Evolutionary conservation across 768 basidiomycete species (phyloP).

Genomic region (Trametopsis cervina): DNA sequence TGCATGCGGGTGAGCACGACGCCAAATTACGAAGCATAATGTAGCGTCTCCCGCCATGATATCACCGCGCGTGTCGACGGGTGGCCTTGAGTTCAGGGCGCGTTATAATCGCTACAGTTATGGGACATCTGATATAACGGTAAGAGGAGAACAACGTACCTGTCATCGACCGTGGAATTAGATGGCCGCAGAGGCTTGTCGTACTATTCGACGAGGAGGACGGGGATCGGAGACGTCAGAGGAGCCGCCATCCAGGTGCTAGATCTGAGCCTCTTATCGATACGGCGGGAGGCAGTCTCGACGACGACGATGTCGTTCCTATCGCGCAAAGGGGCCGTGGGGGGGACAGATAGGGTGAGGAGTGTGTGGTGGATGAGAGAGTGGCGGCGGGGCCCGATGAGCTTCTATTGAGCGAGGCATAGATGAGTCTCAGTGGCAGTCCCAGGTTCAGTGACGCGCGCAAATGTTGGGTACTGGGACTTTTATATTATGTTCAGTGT

Average conservation of each 20-base stretch:
- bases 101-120: no score
- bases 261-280: conserved; percentile 35
- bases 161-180: conserved; percentile 12
- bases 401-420: conserved; percentile 33
- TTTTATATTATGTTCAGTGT: conserved; percentile 12
- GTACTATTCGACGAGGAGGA: conserved; percentile 42
- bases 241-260: conserved; percentile 23
- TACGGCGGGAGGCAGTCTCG: conserved; percentile 15
- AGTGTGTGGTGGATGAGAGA: conserved; percentile 45
- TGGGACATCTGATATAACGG: no score
- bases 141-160: conserved; percentile 11
- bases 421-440: conserved; percentile 27
- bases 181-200: conserved; percentile 27
- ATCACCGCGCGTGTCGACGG: no score
- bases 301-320: conserved; percentile 22
- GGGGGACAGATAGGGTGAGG: conserved; percentile 39
- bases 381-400: conserved; percentile 43
- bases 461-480: conserved; percentile 10
- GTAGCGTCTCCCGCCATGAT: no score
- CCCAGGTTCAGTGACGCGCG: conserved; percentile 4
- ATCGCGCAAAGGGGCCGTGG: conserved; percentile 18
- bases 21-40: no score
- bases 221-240: conserved; percentile 21
- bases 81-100: no score
- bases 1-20: no score